A percentile compares a stretch with the other conserved stretches of the same genome.
Conservation (phyloP, 306 rosid species). For the Trichosanthes truncata region DNA sequence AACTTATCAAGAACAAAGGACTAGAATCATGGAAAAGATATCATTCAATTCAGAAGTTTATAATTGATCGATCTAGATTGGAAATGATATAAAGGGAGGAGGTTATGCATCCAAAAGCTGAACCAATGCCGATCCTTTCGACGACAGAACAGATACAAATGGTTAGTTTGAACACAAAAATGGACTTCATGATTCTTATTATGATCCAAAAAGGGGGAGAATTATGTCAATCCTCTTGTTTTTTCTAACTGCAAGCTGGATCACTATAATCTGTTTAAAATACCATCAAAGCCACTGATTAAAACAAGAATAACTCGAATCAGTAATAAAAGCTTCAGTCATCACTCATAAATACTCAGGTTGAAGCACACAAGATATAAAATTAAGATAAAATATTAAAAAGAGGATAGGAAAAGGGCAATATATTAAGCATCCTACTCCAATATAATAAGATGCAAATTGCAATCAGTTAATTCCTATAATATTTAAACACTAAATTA, state of each 20-base stretch:
- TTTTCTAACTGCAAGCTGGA: not conserved
- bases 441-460: not conserved
- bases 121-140: not conserved
- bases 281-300: not conserved
- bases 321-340: not conserved
- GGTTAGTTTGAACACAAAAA: not conserved
- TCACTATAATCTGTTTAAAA: not conserved
- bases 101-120: not conserved
- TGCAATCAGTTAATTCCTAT: not conserved
- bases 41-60: not conserved
- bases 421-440: not conserved
- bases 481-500: not conserved
- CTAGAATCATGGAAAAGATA: not conserved
- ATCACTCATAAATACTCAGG: not conserved
- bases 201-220: not conserved
- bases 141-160: not conserved
- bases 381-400: conserved; percentile 9
- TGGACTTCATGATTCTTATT: not conserved
- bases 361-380: not conserved
- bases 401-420: not conserved
- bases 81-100: not conserved
- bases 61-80: not conserved
- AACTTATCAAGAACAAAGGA: not conserved
- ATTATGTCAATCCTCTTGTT: not conserved
- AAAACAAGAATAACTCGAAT: not conserved